phyloP scores from a whole-genome alignment of 2,329 filamentous ascomycete species.

The Stachybotrys chlorohalonatus region DNA sequence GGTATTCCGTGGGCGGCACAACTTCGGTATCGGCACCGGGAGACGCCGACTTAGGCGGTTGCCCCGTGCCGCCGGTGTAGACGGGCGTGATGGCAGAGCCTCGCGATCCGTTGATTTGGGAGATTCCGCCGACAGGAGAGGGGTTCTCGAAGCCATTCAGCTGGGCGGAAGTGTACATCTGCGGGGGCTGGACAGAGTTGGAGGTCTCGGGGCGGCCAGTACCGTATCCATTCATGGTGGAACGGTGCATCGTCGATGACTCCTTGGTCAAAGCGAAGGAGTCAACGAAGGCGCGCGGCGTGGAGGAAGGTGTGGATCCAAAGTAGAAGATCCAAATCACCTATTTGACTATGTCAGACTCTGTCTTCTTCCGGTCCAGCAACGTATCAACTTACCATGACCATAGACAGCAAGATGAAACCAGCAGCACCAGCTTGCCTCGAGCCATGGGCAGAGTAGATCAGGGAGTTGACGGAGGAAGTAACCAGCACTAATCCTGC shows the following conservation, averaged over 20 bases:
- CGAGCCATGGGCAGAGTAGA: constrained; percentile 66
- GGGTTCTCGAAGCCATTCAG: constrained; percentile 95
- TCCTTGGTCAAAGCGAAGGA: constrained; percentile 94
- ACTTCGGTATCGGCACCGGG: constrained; percentile 47
- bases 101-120: constrained; percentile 38
- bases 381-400: constrained; percentile 55
- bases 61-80: constrained; percentile 20
- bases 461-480: constrained; percentile 74
- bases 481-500: constrained; percentile 79
- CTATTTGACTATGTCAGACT: constrained; percentile 31
- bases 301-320: constrained; percentile 79
- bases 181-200: constrained; percentile 67
- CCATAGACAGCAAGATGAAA: constrained; percentile 89
- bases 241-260: constrained; percentile 54
- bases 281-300: constrained; percentile 84
- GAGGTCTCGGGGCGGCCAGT: constrained; percentile 74
- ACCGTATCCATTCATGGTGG: constrained; percentile 65
- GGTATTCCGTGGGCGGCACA: constrained; percentile 79
- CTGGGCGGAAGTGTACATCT: constrained; percentile 96
- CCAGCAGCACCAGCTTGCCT: constrained; percentile 84
- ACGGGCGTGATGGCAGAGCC: constrained; percentile 26
- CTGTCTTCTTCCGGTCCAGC: neutral
- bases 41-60: constrained; percentile 27
- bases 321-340: constrained; percentile 99
- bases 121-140: constrained; percentile 69